Evolutionary conservation across 2,329 filamentous ascomycete species (phyloP).

Genomic region (Aureobasidium sp.): DNA sequence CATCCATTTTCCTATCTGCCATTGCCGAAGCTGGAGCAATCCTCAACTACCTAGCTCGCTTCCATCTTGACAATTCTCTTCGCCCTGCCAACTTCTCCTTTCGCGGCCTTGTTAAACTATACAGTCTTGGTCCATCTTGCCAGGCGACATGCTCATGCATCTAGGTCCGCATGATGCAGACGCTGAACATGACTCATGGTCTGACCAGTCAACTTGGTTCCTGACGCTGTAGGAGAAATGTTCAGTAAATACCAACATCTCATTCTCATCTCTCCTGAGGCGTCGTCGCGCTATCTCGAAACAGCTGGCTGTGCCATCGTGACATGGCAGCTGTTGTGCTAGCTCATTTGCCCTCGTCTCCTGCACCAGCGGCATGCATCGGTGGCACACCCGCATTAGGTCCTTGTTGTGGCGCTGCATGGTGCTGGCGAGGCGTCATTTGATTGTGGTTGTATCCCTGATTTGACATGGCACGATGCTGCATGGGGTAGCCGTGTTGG

Average conservation of each 20-base stretch:
- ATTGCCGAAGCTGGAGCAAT: conserved; percentile 4
- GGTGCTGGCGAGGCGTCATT: conserved; percentile 30
- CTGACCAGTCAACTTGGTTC: neutral
- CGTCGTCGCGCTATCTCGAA: neutral
- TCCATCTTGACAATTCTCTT: neutral
- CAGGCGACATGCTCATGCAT: neutral
- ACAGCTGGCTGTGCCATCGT: neutral
- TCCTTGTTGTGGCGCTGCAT: conserved; percentile 25
- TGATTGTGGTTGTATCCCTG: conserved; percentile 23
- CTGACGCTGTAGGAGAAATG: neutral
- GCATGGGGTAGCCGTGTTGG: conserved; percentile 19
- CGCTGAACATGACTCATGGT: neutral
- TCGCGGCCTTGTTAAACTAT: neutral
- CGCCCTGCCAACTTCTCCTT: neutral
- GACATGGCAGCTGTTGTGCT: neutral
- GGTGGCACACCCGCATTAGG: conserved; percentile 24
- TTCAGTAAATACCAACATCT: neutral
- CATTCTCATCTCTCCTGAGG: neutral
- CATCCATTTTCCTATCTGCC: neutral
- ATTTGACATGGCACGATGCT: conserved; percentile 26
- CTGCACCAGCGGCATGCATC: conserved; percentile 20
- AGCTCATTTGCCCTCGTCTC: conserved; percentile 27
- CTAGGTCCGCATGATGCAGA: neutral
- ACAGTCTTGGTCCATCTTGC: neutral
- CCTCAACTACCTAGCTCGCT: neutral